These are phyloP conservation scores for Suillus americanus DNA, from an alignment of 768 basidiomycete genomes.

Conservation along the genomic window DNA sequence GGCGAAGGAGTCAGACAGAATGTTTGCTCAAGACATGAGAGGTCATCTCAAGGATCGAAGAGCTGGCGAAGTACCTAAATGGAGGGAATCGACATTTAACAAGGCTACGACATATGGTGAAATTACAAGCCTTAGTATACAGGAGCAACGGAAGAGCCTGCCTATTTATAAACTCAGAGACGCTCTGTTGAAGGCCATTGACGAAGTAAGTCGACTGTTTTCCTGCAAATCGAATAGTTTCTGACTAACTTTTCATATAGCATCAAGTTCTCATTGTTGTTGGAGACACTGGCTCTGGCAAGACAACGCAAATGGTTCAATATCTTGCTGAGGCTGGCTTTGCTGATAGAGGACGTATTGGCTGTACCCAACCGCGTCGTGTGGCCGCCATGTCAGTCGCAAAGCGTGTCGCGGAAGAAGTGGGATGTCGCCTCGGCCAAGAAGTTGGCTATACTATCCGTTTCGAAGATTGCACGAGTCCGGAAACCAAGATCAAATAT, in stretches of 20 bases:
- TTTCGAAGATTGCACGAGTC: slow-evolving; percentile 98
- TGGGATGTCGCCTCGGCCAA: slow-evolving; percentile 94
- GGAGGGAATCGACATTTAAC: slow-evolving; percentile 92
- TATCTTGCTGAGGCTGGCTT: slow-evolving; percentile 95
- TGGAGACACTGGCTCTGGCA: slow-evolving; percentile 98
- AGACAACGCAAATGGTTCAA: slow-evolving; percentile 99
- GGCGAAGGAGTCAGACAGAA: slow-evolving; percentile 80
- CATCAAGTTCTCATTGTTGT: slow-evolving; percentile 97
- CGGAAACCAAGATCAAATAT: slow-evolving; percentile 99
- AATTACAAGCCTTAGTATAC: slow-evolving; percentile 85
- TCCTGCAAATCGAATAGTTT: background rate
- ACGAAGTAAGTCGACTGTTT: slow-evolving; percentile 60
- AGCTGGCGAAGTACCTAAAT: slow-evolving; percentile 79
- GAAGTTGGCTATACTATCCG: slow-evolving; percentile 99
- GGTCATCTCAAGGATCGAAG: slow-evolving; percentile 81
- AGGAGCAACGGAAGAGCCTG: slow-evolving; percentile 87
- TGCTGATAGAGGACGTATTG: slow-evolving; percentile 87
- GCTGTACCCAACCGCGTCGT: slow-evolving; percentile 98
- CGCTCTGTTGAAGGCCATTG: slow-evolving; percentile 84
- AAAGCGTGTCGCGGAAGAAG: slow-evolving; percentile 97
- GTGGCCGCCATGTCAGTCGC: slow-evolving; percentile 99
- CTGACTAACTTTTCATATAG: slow-evolving; percentile 20
- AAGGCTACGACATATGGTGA: slow-evolving; percentile 96
- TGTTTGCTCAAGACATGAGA: slow-evolving; percentile 92
- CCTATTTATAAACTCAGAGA: slow-evolving; percentile 96